Conservation (phyloP, 2,329 filamentous ascomycete genomes). For the Phialophora chinensis region DNA sequence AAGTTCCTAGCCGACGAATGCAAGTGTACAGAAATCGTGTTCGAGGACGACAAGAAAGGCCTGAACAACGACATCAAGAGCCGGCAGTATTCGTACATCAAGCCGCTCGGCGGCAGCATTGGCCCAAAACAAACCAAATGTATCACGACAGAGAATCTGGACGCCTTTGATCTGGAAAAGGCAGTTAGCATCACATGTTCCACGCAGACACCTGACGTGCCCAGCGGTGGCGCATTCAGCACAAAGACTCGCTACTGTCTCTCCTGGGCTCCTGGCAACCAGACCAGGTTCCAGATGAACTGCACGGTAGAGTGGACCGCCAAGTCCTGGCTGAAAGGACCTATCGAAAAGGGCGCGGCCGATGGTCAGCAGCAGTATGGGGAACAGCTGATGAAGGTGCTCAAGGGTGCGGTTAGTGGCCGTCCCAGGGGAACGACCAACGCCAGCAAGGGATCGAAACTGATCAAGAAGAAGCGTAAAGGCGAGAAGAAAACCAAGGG, state of each 20-base stretch:
- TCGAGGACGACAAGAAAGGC: conserved; percentile 81
- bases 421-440: conserved; percentile 61
- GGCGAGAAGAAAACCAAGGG: conserved; percentile 61
- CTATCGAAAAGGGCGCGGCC: conserved; percentile 93
- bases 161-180: conserved; percentile 84
- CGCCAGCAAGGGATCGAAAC: conserved; percentile 51
- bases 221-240: conserved; percentile 87
- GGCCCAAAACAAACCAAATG: conserved; percentile 96
- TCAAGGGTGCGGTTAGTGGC: conserved; percentile 74
- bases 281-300: conserved; percentile 83
- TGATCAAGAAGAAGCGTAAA: conserved; percentile 65
- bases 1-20: conserved; percentile 80
- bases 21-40: conserved; percentile 84
- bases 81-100: conserved; percentile 85
- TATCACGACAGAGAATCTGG: conserved; percentile 82
- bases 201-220: conserved; percentile 92
- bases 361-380: conserved; percentile 86
- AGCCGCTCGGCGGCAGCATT: conserved; percentile 81
- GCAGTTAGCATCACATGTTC: conserved; percentile 79
- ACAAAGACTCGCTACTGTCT: conserved; percentile 95
- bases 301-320: conserved; percentile 95
- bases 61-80: conserved; percentile 75
- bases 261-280: conserved; percentile 86
- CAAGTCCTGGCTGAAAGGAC: conserved; percentile 96
- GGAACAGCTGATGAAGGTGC: conserved; percentile 75